Base-by-base conservation (phyloP, 345 rosid species). In the Theobroma cacao region DNA sequence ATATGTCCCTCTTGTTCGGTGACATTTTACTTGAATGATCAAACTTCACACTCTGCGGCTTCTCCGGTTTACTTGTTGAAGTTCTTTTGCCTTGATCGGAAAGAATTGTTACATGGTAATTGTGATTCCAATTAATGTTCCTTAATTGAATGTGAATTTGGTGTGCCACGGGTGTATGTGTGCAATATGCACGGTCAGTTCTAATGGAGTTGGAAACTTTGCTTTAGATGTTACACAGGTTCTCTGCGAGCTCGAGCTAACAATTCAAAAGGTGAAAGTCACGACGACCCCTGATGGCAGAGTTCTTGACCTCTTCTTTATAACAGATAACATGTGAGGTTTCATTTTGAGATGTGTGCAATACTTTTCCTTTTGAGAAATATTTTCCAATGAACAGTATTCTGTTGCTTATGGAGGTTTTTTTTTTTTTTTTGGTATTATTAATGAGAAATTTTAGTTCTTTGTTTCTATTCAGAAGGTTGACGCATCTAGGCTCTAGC, bases 261-360 rank as follows among this genome's bases (percentile, higher is more conserved):
- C 96, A 33, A 94, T 93, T 80, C 97, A 88, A 77, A 88, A 85
- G 77, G 98, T 94, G 50, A 94, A 94, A 86, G 98, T 94, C n/a
- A 93, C 82, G 0, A 93, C 94, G 0, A 91, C 94, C 0, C 97
- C 97, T 1, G 97, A 93, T 79, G 93, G 82, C 40, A 91, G 91
- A 80, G 97, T 91, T 75, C 80, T 93, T 48, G 95, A 94, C 76
- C 97, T 93, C 78, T 93, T 94, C 90, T 93, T 94, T 67, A 80
- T 94, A 45, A 91, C 90, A 14, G 97, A 92, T 84, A 92, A 87
- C 87, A 52, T 84, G 98, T 92, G 84, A 89, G 96, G 36, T 30
- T 72, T 11, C 53, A 1, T 38, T 50, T 36, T 22, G 15, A 24
- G 9, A 10, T 76, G 26, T 62, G 0, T 43, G 22, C 62, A 7